Evolutionary conservation across 192 early-diverging fungal genomes (phyloP), one percentile per base, ranked within the genome.

Genomic region (Podila horticola): DNA sequence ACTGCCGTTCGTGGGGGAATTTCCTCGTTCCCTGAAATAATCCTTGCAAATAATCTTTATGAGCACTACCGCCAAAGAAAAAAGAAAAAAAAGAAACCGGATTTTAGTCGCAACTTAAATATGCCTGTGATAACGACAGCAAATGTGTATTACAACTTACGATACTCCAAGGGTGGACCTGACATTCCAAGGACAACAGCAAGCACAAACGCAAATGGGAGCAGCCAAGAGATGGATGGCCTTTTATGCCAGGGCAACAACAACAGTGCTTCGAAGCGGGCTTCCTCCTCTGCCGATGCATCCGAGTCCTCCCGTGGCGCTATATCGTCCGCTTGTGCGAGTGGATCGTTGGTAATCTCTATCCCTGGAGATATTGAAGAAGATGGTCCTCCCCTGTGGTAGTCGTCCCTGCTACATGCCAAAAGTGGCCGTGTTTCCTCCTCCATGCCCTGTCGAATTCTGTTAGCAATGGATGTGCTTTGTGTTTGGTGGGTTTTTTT

Each of bases 21-120:
- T 12, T 48, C 68, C 26, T 48, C 29, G 8, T 8, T 30, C 36
- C 45, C 41, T 51, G 22, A 51, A 41, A 41, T 62, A 70, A 13
- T 62, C 45, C 58, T 60, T 70, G n/a, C 68, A 70, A 15, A 70
- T 31, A 17, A 70, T 70, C 5, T n/a, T 9, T 30, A 51, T 70
- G 11, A 50, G 11, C 60, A 62, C 59, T 61, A 29, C 12, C 26
- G 33, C 34, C 34, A 36, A 34, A 36, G 5, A 7, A 36, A 8
- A 0, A 1, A 36, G 11, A 36, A 36, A 36, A 36, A 36, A 34
- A 6, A 34, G n/a, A n/a, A n/a, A n/a, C n/a, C 33, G 4, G 33
- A 34, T 34, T 34, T 36, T 36, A 36, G 58, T 28, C 20, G 30
- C 30, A 55, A 24, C 8, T 0, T 26, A 26, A 24, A 9, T 26